Evolutionary conservation across 352 stramenopile species (phyloP).

Genomic region (Pythium graminicola): DNA sequence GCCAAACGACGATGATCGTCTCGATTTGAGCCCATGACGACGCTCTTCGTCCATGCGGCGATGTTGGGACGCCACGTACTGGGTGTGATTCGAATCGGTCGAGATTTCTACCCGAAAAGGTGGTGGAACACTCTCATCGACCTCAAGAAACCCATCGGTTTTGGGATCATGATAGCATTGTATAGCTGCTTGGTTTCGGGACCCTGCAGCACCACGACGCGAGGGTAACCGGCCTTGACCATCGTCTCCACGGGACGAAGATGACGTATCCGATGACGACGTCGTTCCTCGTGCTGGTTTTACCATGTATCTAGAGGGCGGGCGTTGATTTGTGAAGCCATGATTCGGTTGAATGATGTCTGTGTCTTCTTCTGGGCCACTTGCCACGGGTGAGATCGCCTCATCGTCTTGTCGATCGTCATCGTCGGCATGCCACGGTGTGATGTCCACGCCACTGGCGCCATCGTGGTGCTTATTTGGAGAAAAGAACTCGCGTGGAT

Average conservation of each 20-base stretch:
- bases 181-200: conserved; percentile 34
- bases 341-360: background rate
- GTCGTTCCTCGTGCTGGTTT: conserved; percentile 24
- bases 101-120: conserved; percentile 81
- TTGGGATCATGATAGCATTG: conserved; percentile 59
- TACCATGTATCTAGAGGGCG: conserved; percentile 73
- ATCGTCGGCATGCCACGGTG: conserved; percentile 19
- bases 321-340: conserved; percentile 16
- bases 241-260: background rate
- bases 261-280: conserved; percentile 13
- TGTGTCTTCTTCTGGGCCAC: background rate
- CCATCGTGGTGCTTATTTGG: conserved; percentile 16
- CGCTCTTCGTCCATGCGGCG: conserved; percentile 8
- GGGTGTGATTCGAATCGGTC: conserved; percentile 30
- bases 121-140: conserved; percentile 71
- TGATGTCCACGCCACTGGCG: conserved; percentile 13
- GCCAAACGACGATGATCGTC: conserved; percentile 37
- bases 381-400: background rate
- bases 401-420: conserved; percentile 20
- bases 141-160: conserved; percentile 68
- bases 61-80: conserved; percentile 16
- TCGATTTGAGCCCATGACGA: conserved; percentile 22
- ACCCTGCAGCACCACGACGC: conserved; percentile 37
- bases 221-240: conserved; percentile 21
- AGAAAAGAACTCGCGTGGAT: conserved; percentile 30